These are phyloP conservation scores for Sicyos edulis DNA, from an alignment of 306 rosid species.

Conservation along the genomic window DNA sequence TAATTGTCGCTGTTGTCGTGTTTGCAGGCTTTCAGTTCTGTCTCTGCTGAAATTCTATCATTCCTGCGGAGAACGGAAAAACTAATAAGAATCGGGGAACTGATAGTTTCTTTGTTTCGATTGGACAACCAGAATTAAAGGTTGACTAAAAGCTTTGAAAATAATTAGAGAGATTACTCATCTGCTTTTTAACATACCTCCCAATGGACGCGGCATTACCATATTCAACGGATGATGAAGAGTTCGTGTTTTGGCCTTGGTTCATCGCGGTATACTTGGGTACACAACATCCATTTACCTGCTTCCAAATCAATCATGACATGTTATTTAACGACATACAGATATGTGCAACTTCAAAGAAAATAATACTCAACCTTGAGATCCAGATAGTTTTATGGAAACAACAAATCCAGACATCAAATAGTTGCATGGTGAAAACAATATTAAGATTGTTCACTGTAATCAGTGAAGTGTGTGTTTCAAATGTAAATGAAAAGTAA, in stretches of 20 bases:
- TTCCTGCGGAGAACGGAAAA: constrained; percentile 30
- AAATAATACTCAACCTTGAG: background rate
- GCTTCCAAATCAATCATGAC: constrained; percentile 19
- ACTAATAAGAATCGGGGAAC: constrained; percentile 5
- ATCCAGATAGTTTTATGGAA: background rate
- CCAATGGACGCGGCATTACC: constrained; percentile 28
- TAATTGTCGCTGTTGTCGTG: constrained; percentile 19
- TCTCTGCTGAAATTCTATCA: constrained; percentile 26
- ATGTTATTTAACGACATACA: background rate
- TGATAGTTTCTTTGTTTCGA: background rate
- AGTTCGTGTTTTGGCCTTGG: background rate
- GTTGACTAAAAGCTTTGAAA: background rate
- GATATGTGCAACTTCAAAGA: background rate
- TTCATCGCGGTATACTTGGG: background rate
- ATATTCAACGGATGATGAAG: constrained; percentile 26
- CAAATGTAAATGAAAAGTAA: background rate
- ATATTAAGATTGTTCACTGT: no score
- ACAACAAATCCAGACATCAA: background rate
- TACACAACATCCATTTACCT: constrained; percentile 30
- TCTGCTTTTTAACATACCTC: constrained; percentile 32
- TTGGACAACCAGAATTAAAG: background rate
- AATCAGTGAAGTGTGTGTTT: background rate
- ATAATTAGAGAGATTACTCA: background rate
- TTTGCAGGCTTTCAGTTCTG: constrained; percentile 20
- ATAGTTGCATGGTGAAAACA: no score